Conservation (phyloP, 75 land plant genomes). For the Azolla pinnata region DNA sequence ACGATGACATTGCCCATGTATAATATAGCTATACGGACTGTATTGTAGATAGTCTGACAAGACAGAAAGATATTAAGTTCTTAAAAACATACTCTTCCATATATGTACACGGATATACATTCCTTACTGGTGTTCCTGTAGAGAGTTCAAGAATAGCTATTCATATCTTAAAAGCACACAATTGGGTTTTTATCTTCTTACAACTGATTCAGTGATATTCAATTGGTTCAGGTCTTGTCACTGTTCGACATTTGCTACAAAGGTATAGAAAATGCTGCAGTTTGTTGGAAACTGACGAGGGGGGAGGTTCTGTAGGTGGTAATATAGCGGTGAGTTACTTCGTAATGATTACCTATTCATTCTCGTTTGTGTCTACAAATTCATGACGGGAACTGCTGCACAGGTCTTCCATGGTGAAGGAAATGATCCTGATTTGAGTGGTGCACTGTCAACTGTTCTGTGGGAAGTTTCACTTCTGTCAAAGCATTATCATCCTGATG, state of each 20-base stretch:
- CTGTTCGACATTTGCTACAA: conserved; percentile 67
- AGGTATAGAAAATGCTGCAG: conserved; percentile 79
- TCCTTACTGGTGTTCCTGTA: too few species aligned
- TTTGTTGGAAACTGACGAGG: conserved; percentile 87
- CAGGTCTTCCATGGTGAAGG: conserved; percentile 82
- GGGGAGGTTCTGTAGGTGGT: conserved; percentile 86
- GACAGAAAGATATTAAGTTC: too few species aligned
- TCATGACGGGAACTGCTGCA: background rate
- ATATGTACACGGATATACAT: too few species aligned
- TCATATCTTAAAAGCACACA: too few species aligned
- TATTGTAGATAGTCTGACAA: too few species aligned
- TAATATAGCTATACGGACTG: too few species aligned
- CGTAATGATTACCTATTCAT: background rate
- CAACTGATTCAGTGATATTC: too few species aligned
- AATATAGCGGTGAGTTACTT: conserved; percentile 43
- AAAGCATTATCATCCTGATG: conserved; percentile 78
- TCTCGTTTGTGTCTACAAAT: background rate
- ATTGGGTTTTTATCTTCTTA: too few species aligned
- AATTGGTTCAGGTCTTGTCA: conserved; percentile 85
- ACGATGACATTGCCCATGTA: too few species aligned
- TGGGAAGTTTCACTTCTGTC: conserved; percentile 82
- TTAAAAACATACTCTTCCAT: too few species aligned
- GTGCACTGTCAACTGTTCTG: conserved; percentile 89
- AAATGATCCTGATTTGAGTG: conserved; percentile 80
- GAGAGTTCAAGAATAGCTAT: too few species aligned